Evolutionary conservation across 1,284 basidiomycete genomes (phyloP).

Genomic region (Trichosporon asahii): DNA sequence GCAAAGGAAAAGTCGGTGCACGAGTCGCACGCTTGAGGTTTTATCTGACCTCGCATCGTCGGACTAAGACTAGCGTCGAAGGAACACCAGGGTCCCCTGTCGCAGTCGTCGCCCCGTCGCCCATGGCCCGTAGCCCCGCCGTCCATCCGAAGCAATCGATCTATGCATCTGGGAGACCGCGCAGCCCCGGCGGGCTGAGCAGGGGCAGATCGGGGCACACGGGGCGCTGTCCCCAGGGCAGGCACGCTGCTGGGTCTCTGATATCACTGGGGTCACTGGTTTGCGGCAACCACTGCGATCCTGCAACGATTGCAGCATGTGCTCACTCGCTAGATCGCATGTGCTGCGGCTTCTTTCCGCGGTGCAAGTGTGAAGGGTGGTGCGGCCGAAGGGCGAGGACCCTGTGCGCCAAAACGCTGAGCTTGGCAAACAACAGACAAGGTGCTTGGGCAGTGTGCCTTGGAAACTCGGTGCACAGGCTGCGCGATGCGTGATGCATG

Average conservation of each 20-base stretch:
- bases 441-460: background rate
- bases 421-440: background rate
- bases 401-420: background rate
- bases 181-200: background rate
- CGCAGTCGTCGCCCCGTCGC: background rate
- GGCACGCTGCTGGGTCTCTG: background rate
- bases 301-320: background rate
- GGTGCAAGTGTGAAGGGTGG: background rate
- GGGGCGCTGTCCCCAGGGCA: background rate
- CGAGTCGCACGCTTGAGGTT: background rate
- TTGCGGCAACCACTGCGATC: background rate
- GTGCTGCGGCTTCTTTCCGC: slow-evolving; percentile 6
- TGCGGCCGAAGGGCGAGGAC: background rate
- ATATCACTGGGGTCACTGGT: too few species aligned
- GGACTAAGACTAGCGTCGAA: background rate
- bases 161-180: background rate
- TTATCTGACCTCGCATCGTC: background rate
- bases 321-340: background rate
- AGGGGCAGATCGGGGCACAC: slow-evolving; percentile 1
- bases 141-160: background rate
- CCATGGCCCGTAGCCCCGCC: background rate
- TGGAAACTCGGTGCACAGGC: background rate
- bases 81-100: background rate
- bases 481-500: background rate
- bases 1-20: background rate